Conservation (phyloP, 768 basidiomycete species). For the Leccinum boreale region DNA sequence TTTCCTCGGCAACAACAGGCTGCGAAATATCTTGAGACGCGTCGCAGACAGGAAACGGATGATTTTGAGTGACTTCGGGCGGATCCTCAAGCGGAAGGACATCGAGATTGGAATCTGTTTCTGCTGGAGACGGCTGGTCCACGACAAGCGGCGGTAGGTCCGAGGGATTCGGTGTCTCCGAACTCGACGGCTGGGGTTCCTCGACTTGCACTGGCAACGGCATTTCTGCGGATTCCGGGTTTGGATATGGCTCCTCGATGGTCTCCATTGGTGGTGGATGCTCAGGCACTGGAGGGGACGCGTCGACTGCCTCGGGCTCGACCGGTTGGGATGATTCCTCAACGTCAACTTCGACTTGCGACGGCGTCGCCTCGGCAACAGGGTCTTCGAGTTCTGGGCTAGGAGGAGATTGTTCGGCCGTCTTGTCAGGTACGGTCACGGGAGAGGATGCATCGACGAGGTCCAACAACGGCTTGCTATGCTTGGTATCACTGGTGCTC, state of each 20-base stretch:
- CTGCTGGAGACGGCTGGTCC: background rate
- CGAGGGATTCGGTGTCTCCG: constrained; percentile 1
- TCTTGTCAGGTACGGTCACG: background rate
- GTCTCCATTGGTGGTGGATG: constrained; percentile 5
- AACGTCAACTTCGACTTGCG: background rate
- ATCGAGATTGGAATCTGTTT: background rate
- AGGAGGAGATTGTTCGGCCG: background rate
- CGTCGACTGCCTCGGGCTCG: constrained; percentile 3
- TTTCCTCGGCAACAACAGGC: background rate
- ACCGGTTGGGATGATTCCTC: background rate
- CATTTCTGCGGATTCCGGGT: background rate
- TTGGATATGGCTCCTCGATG: background rate
- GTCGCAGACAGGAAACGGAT: background rate
- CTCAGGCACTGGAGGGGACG: constrained; percentile 2
- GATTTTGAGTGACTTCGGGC: background rate
- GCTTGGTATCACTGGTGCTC: constrained; percentile 13
- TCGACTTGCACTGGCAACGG: constrained; percentile 5
- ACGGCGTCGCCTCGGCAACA: background rate
- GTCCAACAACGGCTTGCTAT: background rate
- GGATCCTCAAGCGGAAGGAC: background rate
- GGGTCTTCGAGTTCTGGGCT: background rate
- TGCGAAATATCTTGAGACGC: constrained; percentile 3
- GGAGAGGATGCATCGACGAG: constrained; percentile 1
- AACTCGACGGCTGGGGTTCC: background rate
- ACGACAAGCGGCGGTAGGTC: background rate